A percentile compares a stretch with the other conserved stretches of the same genome.
Conservation (phyloP, 176 grass and related monocot genomes). For the Avena sativa region DNA sequence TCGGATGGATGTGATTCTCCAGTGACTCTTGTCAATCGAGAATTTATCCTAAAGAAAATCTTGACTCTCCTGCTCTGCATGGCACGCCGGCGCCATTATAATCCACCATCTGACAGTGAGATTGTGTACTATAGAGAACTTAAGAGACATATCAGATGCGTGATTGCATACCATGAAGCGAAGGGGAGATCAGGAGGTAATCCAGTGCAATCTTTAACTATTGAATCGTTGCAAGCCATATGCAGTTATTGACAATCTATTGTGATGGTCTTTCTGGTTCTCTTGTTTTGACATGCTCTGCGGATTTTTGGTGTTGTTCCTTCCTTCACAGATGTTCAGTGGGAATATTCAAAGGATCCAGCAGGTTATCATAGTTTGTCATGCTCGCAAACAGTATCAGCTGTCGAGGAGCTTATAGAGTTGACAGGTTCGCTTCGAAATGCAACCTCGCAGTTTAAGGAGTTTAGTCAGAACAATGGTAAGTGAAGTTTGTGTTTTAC, state of each 20-base stretch:
- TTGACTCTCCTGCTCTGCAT: not conserved
- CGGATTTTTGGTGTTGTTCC: not conserved
- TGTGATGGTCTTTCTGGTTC: not conserved
- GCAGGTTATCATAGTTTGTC: not conserved
- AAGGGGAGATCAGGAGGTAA: not conserved
- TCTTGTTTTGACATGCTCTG: not conserved
- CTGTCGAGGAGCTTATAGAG: slow-evolving; percentile 7
- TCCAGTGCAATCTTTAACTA: not conserved
- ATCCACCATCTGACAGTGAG: not conserved
- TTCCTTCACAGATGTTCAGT: not conserved
- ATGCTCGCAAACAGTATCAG: slow-evolving; percentile 15
- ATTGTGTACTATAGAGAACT: slow-evolving; percentile 4
- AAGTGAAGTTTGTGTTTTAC: not conserved
- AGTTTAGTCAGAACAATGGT: not conserved
- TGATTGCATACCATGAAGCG: not conserved
- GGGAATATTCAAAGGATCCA: slow-evolving; percentile 13
- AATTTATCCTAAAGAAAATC: not conserved
- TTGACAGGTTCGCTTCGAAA: not conserved
- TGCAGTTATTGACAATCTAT: not conserved
- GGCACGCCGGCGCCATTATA: not conserved
- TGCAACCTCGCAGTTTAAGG: not conserved
- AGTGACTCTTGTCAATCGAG: not conserved
- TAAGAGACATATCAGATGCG: slow-evolving; percentile 1
- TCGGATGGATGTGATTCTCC: not conserved
- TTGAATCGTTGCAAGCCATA: not conserved